Percentiles rank a stretch among this genome's conserved stretches.
These are phyloP conservation scores for Solidago caesia DNA, from an alignment of 129 eudicot genomes.

Conservation along the genomic window DNA sequence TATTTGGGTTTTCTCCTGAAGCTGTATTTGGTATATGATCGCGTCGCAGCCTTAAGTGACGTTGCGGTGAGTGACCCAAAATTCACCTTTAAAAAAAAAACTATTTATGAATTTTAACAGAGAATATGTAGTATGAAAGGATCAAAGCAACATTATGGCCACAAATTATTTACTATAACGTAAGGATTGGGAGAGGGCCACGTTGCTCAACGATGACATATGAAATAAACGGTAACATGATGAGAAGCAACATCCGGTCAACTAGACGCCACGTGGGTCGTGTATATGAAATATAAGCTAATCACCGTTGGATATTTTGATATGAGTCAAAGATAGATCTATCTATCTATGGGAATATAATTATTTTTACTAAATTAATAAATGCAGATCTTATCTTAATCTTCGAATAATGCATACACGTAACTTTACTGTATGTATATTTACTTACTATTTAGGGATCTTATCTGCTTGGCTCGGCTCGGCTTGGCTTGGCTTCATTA, in stretches of 20 bases:
- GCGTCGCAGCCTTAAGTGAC: too few relatives aligned
- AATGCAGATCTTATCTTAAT: conserved; percentile 8
- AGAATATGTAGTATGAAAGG: too few relatives aligned
- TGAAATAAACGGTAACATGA: conserved; percentile 30
- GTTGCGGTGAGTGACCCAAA: too few relatives aligned
- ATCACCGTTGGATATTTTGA: conserved; percentile 26
- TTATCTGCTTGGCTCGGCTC: conserved; percentile 23
- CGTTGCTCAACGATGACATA: conserved; percentile 17
- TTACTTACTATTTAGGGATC: conserved; percentile 18
- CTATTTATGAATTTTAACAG: too few relatives aligned
- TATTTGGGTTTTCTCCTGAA: too few relatives aligned
- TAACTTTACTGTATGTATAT: conserved; percentile 13
- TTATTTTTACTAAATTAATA: not conserved
- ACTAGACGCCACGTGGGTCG: conserved; percentile 31
- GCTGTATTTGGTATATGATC: too few relatives aligned
- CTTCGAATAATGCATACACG: conserved; percentile 17
- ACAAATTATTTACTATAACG: not conserved
- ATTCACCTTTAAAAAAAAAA: too few relatives aligned
- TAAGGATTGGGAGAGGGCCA: conserved; percentile 25
- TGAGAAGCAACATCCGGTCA: conserved; percentile 11
- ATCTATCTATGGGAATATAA: not conserved
- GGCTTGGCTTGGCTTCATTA: not conserved
- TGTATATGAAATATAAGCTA: not conserved
- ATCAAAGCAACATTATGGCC: not conserved
- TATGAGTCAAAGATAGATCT: conserved; percentile 28